A percentile compares a stretch with the other conserved stretches of the same genome.
These are phyloP conservation scores for Sutorius eximius DNA, from an alignment of 1,284 basidiomycete species.

Conservation along the genomic window DNA sequence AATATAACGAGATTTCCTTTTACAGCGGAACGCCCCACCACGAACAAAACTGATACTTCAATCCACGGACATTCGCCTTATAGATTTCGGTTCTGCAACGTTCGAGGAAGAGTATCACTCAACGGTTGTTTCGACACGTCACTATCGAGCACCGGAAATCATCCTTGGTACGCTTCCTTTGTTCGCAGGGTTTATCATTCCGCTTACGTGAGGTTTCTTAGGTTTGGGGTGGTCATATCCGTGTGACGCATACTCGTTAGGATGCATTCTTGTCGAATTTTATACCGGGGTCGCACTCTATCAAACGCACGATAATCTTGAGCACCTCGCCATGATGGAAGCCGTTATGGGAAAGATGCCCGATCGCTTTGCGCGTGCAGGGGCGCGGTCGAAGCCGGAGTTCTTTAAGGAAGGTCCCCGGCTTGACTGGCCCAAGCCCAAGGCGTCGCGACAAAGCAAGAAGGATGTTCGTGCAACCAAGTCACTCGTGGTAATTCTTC, in stretches of 20 bases:
- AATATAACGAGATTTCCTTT: constrained; percentile 14
- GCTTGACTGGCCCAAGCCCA: constrained; percentile 90
- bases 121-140: constrained; percentile 94
- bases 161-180: constrained; percentile 75
- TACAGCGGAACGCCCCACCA: constrained; percentile 58
- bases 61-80: constrained; percentile 92
- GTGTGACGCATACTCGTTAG: constrained; percentile 97
- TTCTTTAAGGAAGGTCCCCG: constrained; percentile 86
- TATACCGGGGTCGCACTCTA: constrained; percentile 97
- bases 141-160: constrained; percentile 99
- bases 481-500: constrained; percentile 62
- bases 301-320: constrained; percentile 98
- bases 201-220: constrained; percentile 35
- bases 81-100: constrained; percentile 98
- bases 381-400: constrained; percentile 80
- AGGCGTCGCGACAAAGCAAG: constrained; percentile 85
- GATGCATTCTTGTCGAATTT: constrained; percentile 98
- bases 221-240: constrained; percentile 98
- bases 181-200: constrained; percentile 1
- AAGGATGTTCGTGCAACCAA: constrained; percentile 92
- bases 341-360: constrained; percentile 98
- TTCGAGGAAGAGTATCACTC: constrained; percentile 99
- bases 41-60: constrained; percentile 75
- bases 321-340: constrained; percentile 99
- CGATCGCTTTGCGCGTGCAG: constrained; percentile 73